These are phyloP conservation scores for Diplodia corticola DNA, from an alignment of 2,329 filamentous ascomycete genomes.

Conservation along the genomic window DNA sequence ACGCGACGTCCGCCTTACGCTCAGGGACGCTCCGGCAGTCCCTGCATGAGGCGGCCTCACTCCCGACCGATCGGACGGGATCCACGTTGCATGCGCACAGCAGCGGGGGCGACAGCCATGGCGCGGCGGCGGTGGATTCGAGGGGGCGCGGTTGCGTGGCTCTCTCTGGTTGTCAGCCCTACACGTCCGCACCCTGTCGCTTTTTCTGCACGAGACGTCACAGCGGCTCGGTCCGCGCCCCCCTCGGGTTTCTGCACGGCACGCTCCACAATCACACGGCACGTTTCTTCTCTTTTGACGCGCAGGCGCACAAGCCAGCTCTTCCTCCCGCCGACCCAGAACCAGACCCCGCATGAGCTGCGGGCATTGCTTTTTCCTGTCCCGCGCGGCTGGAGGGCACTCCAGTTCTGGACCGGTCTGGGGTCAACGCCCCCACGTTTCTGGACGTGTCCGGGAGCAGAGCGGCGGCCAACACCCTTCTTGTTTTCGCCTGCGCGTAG, in stretches of 20 bases:
- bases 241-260: slow-evolving; percentile 6
- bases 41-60: background rate
- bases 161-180: slow-evolving; percentile 1
- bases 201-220: slow-evolving; percentile 6
- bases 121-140: background rate
- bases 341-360: background rate
- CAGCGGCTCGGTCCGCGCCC: slow-evolving; percentile 14
- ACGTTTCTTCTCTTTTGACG: background rate
- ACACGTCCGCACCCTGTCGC: slow-evolving; percentile 9
- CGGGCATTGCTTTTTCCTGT: background rate
- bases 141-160: background rate
- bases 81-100: background rate
- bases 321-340: background rate
- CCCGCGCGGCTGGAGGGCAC: background rate
- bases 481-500: background rate
- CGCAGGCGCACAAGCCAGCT: slow-evolving; percentile 5
- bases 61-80: slow-evolving; percentile 12
- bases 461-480: background rate
- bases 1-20: slow-evolving; percentile 10
- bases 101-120: background rate
- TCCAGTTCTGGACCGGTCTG: background rate
- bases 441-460: background rate
- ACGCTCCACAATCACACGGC: slow-evolving; percentile 15
- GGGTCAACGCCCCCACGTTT: background rate
- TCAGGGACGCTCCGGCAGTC: background rate